A percentile compares a stretch with the other conserved stretches of the same genome.
phyloP scores from a whole-genome alignment of 345 rosid genomes.

The Cardiospermum halicacabum region DNA sequence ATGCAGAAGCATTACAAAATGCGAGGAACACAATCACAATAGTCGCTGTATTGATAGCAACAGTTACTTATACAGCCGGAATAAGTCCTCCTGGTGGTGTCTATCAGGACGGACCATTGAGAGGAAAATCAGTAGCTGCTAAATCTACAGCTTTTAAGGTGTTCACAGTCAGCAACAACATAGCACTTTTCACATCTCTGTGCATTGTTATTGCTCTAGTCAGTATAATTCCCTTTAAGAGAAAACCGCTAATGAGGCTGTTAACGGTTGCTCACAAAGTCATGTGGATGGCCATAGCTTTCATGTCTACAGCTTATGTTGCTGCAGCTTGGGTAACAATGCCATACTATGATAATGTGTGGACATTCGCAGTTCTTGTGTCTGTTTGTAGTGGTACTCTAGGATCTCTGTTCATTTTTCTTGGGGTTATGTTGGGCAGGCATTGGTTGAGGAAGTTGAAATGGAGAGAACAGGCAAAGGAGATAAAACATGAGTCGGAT shows the following conservation, averaged over 20 bases:
- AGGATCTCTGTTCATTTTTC: slow-evolving; percentile 9
- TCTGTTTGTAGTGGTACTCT: slow-evolving; percentile 9
- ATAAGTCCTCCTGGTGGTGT: slow-evolving; percentile 24
- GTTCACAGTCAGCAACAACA: slow-evolving; percentile 30
- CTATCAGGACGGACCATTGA: slow-evolving; percentile 12
- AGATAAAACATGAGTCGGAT: background rate
- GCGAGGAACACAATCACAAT: slow-evolving; percentile 24
- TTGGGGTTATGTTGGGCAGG: slow-evolving; percentile 3
- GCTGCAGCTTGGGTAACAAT: slow-evolving; percentile 21
- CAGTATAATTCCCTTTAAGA: slow-evolving; percentile 23
- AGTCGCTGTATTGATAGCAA: slow-evolving; percentile 21
- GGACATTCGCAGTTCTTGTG: slow-evolving; percentile 16
- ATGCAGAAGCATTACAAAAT: slow-evolving; percentile 22
- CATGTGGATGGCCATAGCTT: slow-evolving; percentile 33
- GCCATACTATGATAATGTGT: slow-evolving; percentile 12
- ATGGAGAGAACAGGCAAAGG: slow-evolving; percentile 1
- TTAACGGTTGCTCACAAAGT: slow-evolving; percentile 22
- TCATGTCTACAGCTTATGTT: slow-evolving; percentile 33
- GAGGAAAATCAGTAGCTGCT: slow-evolving; percentile 17
- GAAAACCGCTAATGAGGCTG: slow-evolving; percentile 15
- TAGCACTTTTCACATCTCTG: slow-evolving; percentile 35
- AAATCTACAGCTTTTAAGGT: slow-evolving; percentile 27
- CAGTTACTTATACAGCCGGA: slow-evolving; percentile 23
- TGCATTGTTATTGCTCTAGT: slow-evolving; percentile 28
- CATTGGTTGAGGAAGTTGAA: slow-evolving; percentile 18